phyloP scores from a whole-genome alignment of 2,329 filamentous ascomycete genomes.

The Botrytis cinerea region DNA sequence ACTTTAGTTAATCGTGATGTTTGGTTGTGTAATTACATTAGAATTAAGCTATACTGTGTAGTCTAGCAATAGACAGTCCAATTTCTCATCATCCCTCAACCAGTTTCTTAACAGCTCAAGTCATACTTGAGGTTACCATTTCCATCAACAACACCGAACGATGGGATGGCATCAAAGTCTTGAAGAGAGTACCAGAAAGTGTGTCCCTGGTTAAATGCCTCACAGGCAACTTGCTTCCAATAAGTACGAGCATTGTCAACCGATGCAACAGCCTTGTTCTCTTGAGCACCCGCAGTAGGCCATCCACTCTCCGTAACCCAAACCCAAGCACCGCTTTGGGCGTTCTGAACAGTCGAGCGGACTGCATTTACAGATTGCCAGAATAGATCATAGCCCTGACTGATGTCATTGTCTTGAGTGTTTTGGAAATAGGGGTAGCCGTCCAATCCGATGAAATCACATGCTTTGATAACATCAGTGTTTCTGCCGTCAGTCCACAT shows the following conservation, averaged over 20 bases:
- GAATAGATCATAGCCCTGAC: constrained; percentile 57
- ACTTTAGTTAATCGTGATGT: neutral
- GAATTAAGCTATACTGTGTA: constrained; percentile 6
- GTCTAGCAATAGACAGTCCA: neutral
- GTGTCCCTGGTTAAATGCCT: constrained; percentile 53
- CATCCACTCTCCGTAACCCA: constrained; percentile 68
- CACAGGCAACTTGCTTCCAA: constrained; percentile 64
- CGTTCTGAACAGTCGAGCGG: constrained; percentile 43
- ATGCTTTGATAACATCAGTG: constrained; percentile 59
- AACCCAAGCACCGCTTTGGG: constrained; percentile 54
- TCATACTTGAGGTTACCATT: constrained; percentile 36
- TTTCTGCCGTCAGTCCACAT: constrained; percentile 62
- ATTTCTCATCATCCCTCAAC: neutral
- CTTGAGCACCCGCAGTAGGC: constrained; percentile 57
- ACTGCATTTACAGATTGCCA: constrained; percentile 43
- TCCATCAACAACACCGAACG: constrained; percentile 45
- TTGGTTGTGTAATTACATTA: constrained; percentile 7
- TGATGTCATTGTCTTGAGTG: constrained; percentile 56
- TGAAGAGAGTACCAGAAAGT: constrained; percentile 65
- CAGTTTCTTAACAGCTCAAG: constrained; percentile 31
- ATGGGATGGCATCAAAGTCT: constrained; percentile 50
- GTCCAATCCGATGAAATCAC: constrained; percentile 66
- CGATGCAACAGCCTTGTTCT: constrained; percentile 57
- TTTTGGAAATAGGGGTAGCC: constrained; percentile 68
- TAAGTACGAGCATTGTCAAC: constrained; percentile 62